Evolutionary conservation across 2,329 filamentous ascomycete genomes (phyloP).

Genomic region (Monosporascus sp.): DNA sequence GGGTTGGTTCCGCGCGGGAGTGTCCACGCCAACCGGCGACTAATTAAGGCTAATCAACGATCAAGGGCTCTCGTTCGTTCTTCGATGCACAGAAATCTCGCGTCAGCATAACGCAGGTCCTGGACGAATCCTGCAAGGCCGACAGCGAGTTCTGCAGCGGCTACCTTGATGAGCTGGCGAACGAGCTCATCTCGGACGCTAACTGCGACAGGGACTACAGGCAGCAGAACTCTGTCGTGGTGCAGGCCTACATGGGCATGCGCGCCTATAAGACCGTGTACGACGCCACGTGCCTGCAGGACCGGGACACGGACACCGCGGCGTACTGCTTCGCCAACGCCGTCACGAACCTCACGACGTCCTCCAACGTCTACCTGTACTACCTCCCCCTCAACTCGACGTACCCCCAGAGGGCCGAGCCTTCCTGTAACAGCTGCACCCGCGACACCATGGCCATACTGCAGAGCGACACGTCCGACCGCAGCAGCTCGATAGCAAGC

Average conservation of each 20-base stretch:
- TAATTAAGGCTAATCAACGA: conserved; percentile 13
- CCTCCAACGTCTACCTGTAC: conserved; percentile 75
- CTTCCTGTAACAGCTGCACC: conserved; percentile 71
- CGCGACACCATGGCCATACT: conserved; percentile 79
- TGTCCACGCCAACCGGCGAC: background rate
- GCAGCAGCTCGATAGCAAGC: conserved; percentile 57
- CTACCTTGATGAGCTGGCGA: conserved; percentile 60
- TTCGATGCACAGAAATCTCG: conserved; percentile 72
- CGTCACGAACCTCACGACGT: conserved; percentile 66
- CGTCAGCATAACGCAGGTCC: conserved; percentile 65
- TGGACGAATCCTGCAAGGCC: conserved; percentile 72
- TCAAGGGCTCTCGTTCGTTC: conserved; percentile 74
- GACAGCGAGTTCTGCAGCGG: conserved; percentile 59
- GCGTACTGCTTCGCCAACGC: conserved; percentile 82
- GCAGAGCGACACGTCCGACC: conserved; percentile 60
- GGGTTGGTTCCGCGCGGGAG: too few species aligned
- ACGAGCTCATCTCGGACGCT: conserved; percentile 52
- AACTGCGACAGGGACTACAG: conserved; percentile 70
- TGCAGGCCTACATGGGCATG: conserved; percentile 71
- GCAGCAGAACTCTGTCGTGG: conserved; percentile 61
- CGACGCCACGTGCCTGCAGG: conserved; percentile 71
- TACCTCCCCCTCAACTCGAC: conserved; percentile 73
- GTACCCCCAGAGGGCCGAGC: conserved; percentile 61
- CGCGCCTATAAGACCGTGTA: conserved; percentile 73
- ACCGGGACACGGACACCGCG: conserved; percentile 45